A percentile compares a stretch with the other conserved stretches of the same genome.
Evolutionary conservation across 352 stramenopile species (phyloP).

Genomic region (Phytophthora pisi): DNA sequence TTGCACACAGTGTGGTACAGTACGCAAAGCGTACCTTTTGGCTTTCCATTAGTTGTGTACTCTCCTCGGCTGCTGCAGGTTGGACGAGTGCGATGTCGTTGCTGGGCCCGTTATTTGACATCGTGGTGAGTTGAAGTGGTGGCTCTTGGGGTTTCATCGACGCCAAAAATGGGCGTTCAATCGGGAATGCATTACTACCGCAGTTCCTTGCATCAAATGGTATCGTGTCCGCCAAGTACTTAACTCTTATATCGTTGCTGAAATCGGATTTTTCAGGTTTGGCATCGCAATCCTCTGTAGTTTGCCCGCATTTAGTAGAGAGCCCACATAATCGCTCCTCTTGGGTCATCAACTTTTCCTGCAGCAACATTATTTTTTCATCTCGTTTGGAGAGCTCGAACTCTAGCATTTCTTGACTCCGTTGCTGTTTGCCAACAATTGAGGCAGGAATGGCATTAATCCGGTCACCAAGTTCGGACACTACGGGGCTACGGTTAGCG

Average conservation of each 20-base stretch:
- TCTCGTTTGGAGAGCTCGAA: slow-evolving; percentile 32
- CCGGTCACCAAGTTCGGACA: slow-evolving; percentile 13
- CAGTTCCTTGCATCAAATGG: background rate
- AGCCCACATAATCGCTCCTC: slow-evolving; percentile 7
- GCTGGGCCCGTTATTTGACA: slow-evolving; percentile 15
- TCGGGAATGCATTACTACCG: background rate
- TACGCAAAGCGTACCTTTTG: slow-evolving; percentile 12
- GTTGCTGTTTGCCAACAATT: background rate
- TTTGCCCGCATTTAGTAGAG: background rate
- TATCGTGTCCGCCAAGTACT: background rate
- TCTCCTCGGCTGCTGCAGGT: background rate
- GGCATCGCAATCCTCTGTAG: background rate
- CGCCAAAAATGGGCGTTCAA: slow-evolving; percentile 22
- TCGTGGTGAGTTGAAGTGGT: slow-evolving; percentile 2
- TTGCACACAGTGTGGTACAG: background rate
- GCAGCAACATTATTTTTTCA: slow-evolving; percentile 33
- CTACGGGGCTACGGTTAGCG: background rate
- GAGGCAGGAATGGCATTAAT: background rate
- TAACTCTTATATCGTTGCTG: background rate
- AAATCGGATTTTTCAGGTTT: background rate
- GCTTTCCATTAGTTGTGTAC: slow-evolving; percentile 6
- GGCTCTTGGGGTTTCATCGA: slow-evolving; percentile 14
- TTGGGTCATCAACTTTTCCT: slow-evolving; percentile 21
- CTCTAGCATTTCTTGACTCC: slow-evolving; percentile 1
- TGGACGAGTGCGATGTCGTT: slow-evolving; percentile 4